Base-by-base conservation (phyloP, 345 rosid species). In the Moricandia arvensis region DNA sequence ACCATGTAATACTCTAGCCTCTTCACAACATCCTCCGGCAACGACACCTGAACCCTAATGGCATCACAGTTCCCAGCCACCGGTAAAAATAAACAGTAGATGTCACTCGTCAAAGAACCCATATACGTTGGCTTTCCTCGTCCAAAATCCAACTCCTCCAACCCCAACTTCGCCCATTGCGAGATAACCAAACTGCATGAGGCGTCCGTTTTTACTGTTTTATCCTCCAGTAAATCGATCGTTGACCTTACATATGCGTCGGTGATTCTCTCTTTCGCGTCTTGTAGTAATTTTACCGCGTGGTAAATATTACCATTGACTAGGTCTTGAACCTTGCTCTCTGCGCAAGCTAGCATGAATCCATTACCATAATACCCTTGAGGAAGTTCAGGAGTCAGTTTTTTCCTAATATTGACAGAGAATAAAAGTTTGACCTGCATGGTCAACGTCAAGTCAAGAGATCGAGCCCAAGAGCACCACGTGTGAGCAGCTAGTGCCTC, bases 401-500 rank as follows among this genome's bases (percentile, higher is more conserved):
- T 85, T 45, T 73, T 82, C 49, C 99, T 83, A 1, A 95, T 76
- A 59, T 87, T 92, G 58, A 88, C 87, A 0, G 99, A 92, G 86
- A 92, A 95, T 1, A 92, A 78, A 16, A 95, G 93, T 85, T 90
- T 91, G 41, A 87, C 86, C 63, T 15, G 27, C 34, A 81, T 81
- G 6, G 87, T 76, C 6, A 86, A 77, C 6, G 91, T 65, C 13
- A 90, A 30, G 64, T 83, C 89, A n/a, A 94, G 77, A 8, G 97
- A 79, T 4, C 72, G 81, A 18, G 86, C 90, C 98, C 98, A 94
- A 4, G 88, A 87, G n/a, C 89, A 88, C 99, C 99, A 94, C 47
- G 99, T 86, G 96, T 94, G 97, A 27, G 97, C 82, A 7, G 99
- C 97, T n/a, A 92, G 79, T 7, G 82, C 86, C 74, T 92, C 99